A percentile compares a stretch with the other conserved stretches of the same genome.
These are phyloP conservation scores for Starmerella powellii DNA, from an alignment of 805 yeast genomes.

Conservation along the genomic window DNA sequence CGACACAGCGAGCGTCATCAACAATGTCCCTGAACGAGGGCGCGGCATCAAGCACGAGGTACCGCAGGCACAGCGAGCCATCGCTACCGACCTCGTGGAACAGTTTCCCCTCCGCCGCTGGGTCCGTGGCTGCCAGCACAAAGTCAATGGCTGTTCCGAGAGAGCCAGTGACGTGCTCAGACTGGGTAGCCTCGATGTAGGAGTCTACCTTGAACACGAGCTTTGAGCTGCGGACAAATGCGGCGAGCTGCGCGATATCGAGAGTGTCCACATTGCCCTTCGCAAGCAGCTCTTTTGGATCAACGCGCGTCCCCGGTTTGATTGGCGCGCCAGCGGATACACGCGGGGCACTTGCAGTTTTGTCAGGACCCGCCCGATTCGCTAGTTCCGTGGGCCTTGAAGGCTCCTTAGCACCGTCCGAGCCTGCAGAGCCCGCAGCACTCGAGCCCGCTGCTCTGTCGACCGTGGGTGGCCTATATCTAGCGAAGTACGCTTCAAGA, in stretches of 20 bases:
- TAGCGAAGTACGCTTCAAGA: conserved; percentile 38
- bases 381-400: too few relatives aligned
- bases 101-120: conserved; percentile 66
- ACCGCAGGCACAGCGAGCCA: conserved; percentile 35
- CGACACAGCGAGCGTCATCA: conserved; percentile 51
- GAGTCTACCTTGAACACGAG: conserved; percentile 75
- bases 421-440: too few relatives aligned
- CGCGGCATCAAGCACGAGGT: conserved; percentile 71
- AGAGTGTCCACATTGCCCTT: conserved; percentile 55
- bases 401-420: too few relatives aligned
- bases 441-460: too few relatives aligned
- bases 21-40: conserved; percentile 54
- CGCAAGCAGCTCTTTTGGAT: conserved; percentile 41
- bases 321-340: too few relatives aligned
- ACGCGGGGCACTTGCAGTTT: too few relatives aligned
- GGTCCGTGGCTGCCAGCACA: conserved; percentile 52
- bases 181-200: conserved; percentile 36
- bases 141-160: conserved; percentile 41
- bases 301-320: conserved; percentile 44
- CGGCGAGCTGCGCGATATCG: conserved; percentile 55
- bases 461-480: conserved; percentile 24
- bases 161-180: not conserved
- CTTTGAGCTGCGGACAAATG: conserved; percentile 53
- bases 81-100: conserved; percentile 42
- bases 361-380: too few relatives aligned